Percentiles rank a stretch among this genome's conserved stretches.
phyloP scores from a whole-genome alignment of 768 basidiomycete genomes.

The Lyophyllum semitale region DNA sequence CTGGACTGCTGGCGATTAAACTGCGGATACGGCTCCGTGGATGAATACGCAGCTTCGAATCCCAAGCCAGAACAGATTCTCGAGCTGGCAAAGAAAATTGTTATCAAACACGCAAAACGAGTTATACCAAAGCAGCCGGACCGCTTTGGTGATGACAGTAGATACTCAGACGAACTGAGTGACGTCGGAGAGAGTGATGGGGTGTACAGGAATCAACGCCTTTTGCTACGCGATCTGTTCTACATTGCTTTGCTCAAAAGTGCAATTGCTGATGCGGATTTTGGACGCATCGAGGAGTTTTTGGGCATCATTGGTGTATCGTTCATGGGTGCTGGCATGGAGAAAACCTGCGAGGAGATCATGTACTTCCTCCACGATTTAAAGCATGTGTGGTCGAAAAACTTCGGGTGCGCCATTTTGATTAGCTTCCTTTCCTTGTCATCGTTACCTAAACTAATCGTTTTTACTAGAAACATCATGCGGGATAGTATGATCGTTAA shows the following conservation, averaged over 20 bases:
- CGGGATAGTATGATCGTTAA: slow-evolving; percentile 3
- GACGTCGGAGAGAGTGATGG: neutral
- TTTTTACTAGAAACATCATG: neutral
- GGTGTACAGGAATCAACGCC: slow-evolving; percentile 1
- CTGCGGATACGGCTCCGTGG: neutral
- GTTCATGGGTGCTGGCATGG: neutral
- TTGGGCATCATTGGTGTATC: slow-evolving; percentile 1
- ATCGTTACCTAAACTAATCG: neutral
- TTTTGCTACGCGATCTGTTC: neutral
- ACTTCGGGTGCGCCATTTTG: slow-evolving; percentile 1
- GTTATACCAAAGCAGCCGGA: neutral
- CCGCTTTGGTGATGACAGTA: neutral
- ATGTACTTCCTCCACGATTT: neutral
- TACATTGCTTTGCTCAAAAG: neutral
- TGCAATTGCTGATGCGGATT: slow-evolving; percentile 1
- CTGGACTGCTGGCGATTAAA: slow-evolving; percentile 2
- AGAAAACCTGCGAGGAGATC: neutral
- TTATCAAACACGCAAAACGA: slow-evolving; percentile 3
- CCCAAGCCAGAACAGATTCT: neutral
- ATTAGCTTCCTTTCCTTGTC: neutral
- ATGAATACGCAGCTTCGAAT: neutral
- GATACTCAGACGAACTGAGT: neutral
- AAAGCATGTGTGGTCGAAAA: neutral
- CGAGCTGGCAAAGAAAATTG: neutral
- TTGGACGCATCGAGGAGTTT: neutral